These are phyloP conservation scores for Pogostemon cablin DNA, from an alignment of 257 asterid genomes.

Conservation along the genomic window DNA sequence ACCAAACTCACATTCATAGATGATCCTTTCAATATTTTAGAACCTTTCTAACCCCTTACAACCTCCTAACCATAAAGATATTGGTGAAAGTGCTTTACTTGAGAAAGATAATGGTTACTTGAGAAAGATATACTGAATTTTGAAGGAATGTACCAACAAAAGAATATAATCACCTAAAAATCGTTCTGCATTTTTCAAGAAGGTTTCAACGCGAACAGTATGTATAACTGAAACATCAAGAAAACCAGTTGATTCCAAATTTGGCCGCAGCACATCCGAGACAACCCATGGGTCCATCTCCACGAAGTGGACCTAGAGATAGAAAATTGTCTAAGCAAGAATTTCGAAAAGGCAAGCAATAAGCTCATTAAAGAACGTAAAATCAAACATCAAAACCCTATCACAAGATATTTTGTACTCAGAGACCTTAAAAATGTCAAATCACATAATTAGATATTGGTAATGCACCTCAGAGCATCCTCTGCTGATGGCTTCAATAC, in stretches of 20 bases:
- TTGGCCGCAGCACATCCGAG: slow-evolving; percentile 81
- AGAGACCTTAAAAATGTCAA: not conserved
- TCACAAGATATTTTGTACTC: not conserved
- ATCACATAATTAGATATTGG: slow-evolving; percentile 8
- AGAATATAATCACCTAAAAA: slow-evolving; percentile 56
- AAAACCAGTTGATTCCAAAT: slow-evolving; percentile 82
- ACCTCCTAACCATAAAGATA: slow-evolving; percentile 7
- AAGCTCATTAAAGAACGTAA: slow-evolving; percentile 2
- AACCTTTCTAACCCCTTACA: not conserved
- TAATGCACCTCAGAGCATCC: slow-evolving; percentile 87
- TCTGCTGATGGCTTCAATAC: slow-evolving; percentile 97
- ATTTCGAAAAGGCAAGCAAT: slow-evolving; percentile 23
- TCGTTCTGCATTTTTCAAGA: slow-evolving; percentile 68
- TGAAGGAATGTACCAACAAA: slow-evolving; percentile 8
- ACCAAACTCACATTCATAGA: not conserved
- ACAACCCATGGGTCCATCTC: slow-evolving; percentile 99
- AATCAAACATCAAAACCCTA: slow-evolving; percentile 1
- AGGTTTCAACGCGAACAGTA: slow-evolving; percentile 71
- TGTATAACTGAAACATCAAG: slow-evolving; percentile 81
- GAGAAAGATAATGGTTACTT: not conserved
- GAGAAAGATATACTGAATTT: too few relatives aligned
- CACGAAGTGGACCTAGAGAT: slow-evolving; percentile 83
- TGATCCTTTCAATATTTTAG: not conserved
- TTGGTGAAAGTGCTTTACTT: not conserved
- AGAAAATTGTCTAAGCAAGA: slow-evolving; percentile 26